Conservation (phyloP, 2,329 filamentous ascomycete species). For the Fusarium sp. region DNA sequence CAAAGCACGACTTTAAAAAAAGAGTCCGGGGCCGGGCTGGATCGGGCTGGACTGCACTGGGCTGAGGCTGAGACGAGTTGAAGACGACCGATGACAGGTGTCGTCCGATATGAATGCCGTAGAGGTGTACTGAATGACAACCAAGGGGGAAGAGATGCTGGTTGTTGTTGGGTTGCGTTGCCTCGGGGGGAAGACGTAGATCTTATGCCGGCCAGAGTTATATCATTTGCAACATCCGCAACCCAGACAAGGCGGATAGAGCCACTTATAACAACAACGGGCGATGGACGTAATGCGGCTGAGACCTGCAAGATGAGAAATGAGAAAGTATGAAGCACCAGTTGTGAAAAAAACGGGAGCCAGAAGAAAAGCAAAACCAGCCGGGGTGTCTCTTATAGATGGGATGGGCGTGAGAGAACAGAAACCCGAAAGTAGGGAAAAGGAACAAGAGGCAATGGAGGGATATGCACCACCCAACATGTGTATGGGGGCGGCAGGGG, state of each 20-base stretch:
- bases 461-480: conserved; percentile 24
- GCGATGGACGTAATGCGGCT: conserved; percentile 20
- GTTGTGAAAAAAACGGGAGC: conserved; percentile 9
- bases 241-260: conserved; percentile 5
- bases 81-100: conserved; percentile 11
- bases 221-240: conserved; percentile 9
- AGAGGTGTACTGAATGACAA: background rate
- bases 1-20: conserved; percentile 28
- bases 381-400: conserved; percentile 29
- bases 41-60: conserved; percentile 28
- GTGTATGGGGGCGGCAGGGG: conserved; percentile 26
- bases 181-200: background rate
- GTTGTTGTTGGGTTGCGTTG: background rate
- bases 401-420: conserved; percentile 12
- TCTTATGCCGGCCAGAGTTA: conserved; percentile 5
- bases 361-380: conserved; percentile 37
- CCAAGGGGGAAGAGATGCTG: background rate
- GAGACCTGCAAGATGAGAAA: conserved; percentile 32
- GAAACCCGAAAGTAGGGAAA: conserved; percentile 16
- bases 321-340: conserved; percentile 27
- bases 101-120: background rate
- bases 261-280: conserved; percentile 22
- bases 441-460: conserved; percentile 20
- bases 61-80: conserved; percentile 24
- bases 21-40: conserved; percentile 33